A percentile compares a stretch with the other conserved stretches of the same genome.
phyloP scores from a whole-genome alignment of 805 yeast genomes.

The Pichia manshurica region DNA sequence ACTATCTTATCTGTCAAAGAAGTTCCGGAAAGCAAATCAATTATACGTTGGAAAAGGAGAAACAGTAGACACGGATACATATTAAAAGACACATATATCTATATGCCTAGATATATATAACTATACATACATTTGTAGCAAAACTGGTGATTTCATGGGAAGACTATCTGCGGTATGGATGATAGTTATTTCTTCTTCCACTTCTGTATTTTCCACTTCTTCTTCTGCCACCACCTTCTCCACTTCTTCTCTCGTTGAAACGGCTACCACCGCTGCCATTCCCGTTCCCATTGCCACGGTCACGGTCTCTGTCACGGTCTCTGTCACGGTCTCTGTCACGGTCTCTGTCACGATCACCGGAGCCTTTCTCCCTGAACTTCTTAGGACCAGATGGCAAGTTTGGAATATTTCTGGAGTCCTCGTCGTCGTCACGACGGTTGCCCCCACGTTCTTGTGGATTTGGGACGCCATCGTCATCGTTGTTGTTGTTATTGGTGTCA shows the following conservation, averaged over 20 bases:
- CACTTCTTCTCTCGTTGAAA: slow-evolving; percentile 19
- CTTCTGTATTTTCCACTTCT: slow-evolving; percentile 23
- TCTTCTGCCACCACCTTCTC: slow-evolving; percentile 17
- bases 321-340: not conserved
- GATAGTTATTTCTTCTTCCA: slow-evolving; percentile 26
- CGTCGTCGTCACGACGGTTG: not conserved
- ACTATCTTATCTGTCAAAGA: no score
- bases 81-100: no score
- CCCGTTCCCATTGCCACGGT: slow-evolving; percentile 18
- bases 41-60: no score
- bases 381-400: slow-evolving; percentile 33
- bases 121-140: no score
- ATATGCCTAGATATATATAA: no score
- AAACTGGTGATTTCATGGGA: no score
- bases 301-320: slow-evolving; percentile 16
- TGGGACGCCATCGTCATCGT: slow-evolving; percentile 31
- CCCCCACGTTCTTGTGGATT: slow-evolving; percentile 30
- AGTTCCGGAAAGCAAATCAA: no score
- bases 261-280: slow-evolving; percentile 16
- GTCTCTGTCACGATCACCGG: slow-evolving; percentile 1
- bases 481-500: slow-evolving; percentile 11
- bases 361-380: slow-evolving; percentile 20
- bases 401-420: not conserved
- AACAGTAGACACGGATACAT: no score
- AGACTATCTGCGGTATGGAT: slow-evolving; percentile 26